Evolutionary conservation across 352 stramenopile genomes (phyloP).

Genomic region (Phytopythium montanum): DNA sequence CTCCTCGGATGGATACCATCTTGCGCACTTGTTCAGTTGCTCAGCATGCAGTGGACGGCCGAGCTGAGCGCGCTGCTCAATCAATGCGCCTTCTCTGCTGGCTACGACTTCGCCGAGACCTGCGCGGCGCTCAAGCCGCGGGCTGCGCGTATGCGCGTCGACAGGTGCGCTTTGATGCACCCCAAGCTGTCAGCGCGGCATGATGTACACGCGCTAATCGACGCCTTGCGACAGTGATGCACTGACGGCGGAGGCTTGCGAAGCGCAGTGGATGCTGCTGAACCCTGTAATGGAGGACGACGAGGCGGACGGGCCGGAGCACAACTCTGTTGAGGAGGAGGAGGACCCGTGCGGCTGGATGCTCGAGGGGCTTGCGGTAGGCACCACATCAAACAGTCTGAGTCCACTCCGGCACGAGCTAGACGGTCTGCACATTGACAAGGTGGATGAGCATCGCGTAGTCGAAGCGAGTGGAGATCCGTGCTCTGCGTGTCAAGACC

Average conservation of each 20-base stretch:
- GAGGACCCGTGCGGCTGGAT: slow-evolving; percentile 1
- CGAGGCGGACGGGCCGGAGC: slow-evolving; percentile 8
- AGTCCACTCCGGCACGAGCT: background rate
- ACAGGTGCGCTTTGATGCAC: slow-evolving; percentile 27
- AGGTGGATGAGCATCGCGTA: background rate
- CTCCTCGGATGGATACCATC: background rate
- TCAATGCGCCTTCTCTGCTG: slow-evolving; percentile 69
- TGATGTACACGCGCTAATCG: no score
- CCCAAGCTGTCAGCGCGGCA: no score
- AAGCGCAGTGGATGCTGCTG: slow-evolving; percentile 68
- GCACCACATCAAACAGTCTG: background rate
- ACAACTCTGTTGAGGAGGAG: slow-evolving; percentile 9
- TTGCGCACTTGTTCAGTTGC: background rate
- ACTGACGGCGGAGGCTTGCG: slow-evolving; percentile 43
- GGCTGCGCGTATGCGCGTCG: slow-evolving; percentile 35
- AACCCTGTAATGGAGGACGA: slow-evolving; percentile 48
- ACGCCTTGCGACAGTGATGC: slow-evolving; percentile 13
- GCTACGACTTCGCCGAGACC: slow-evolving; percentile 62
- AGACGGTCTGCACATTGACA: background rate
- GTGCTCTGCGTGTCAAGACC: background rate
- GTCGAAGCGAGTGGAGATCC: background rate
- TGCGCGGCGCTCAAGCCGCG: slow-evolving; percentile 34
- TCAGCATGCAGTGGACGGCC: slow-evolving; percentile 56
- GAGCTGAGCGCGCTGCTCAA: slow-evolving; percentile 66
- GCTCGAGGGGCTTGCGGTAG: background rate